Conservation (phyloP, 305 asterid genomes). For the Petunia hybrid region DNA sequence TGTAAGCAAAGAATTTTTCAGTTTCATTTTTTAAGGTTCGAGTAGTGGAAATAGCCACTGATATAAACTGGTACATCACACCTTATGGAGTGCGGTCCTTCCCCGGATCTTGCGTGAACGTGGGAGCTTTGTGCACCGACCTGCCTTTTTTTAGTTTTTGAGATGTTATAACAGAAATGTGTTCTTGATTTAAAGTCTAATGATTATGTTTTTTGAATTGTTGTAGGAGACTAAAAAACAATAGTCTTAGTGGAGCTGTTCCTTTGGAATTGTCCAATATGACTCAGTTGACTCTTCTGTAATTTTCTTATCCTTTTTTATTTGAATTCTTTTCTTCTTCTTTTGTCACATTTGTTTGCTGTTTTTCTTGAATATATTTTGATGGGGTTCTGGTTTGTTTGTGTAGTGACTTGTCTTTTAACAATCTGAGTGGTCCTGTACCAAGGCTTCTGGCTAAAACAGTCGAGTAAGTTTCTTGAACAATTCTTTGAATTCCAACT, state of each 20-base stretch:
- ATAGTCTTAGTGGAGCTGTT: constrained; percentile 76
- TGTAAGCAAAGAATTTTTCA: constrained; percentile 54
- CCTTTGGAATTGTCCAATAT: constrained; percentile 74
- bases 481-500: background rate
- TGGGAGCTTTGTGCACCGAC: too few relatives aligned
- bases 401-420: constrained; percentile 88
- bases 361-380: constrained; percentile 10
- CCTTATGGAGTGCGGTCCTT: too few relatives aligned
- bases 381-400: constrained; percentile 26
- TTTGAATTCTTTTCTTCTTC: background rate
- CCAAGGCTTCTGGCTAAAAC: constrained; percentile 86
- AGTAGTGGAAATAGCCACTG: background rate
- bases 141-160: background rate
- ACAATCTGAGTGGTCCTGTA: constrained; percentile 83
- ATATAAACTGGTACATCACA: too few relatives aligned
- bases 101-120: too few relatives aligned
- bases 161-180: background rate
- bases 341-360: constrained; percentile 14
- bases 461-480: constrained; percentile 63
- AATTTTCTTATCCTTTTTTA: constrained; percentile 46
- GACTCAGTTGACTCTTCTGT: constrained; percentile 83
- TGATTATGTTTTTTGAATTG: constrained; percentile 25
- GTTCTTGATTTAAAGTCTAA: constrained; percentile 18
- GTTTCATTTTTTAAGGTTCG: too few relatives aligned
- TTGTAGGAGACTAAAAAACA: constrained; percentile 84